Percentiles rank a stretch among this genome's conserved stretches.
These are phyloP conservation scores for Starmerella asiatica DNA, from an alignment of 805 yeast species.

Conservation along the genomic window DNA sequence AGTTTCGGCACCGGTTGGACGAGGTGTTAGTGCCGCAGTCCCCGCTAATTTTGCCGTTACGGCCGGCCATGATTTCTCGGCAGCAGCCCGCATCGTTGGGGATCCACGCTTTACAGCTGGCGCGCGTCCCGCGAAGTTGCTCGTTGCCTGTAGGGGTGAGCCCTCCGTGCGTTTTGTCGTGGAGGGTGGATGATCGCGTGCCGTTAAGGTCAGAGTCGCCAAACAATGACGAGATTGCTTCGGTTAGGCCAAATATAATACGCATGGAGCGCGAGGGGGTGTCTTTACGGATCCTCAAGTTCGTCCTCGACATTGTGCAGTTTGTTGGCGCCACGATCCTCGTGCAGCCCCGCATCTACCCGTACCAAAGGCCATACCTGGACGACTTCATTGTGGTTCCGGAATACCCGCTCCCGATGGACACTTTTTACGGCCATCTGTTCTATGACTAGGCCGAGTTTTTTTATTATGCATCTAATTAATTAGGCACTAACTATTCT, in stretches of 20 bases:
- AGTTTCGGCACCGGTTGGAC: constrained; percentile 17
- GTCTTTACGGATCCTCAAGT: constrained; percentile 12
- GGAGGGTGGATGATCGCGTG: constrained; percentile 13
- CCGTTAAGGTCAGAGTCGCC: constrained; percentile 5
- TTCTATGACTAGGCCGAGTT: constrained; percentile 4
- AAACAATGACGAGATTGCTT: constrained; percentile 7
- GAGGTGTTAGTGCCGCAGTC: constrained; percentile 14
- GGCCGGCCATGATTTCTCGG: constrained; percentile 17
- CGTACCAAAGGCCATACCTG: neutral
- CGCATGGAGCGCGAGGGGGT: constrained; percentile 6
- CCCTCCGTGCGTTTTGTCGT: constrained; percentile 6
- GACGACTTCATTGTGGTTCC: constrained; percentile 12
- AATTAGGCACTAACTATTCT: neutral
- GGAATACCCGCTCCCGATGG: constrained; percentile 20
- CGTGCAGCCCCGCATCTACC: constrained; percentile 14
- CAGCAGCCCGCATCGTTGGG: constrained; percentile 15
- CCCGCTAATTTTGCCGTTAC: constrained; percentile 12
- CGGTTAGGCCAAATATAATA: neutral
- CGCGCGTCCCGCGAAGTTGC: constrained; percentile 1
- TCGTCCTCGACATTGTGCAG: constrained; percentile 18
- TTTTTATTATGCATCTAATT: neutral
- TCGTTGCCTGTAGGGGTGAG: neutral
- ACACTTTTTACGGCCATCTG: constrained; percentile 16
- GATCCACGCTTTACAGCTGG: constrained; percentile 16
- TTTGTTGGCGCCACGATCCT: constrained; percentile 19